Evolutionary conservation across 148 eudicot species (phyloP).

Genomic region (Heliamphora exappendiculata): DNA sequence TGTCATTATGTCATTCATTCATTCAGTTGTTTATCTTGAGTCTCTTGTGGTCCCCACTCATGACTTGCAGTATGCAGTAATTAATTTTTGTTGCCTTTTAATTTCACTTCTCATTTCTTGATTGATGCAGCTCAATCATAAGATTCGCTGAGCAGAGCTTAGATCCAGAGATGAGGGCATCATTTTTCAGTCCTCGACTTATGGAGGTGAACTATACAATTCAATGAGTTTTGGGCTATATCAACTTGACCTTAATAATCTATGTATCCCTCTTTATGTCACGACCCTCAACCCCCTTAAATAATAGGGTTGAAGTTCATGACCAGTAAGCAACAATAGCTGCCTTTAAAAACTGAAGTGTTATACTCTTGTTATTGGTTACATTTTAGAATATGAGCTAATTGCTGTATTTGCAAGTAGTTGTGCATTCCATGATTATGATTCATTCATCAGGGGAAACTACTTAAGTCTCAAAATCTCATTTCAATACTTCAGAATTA

Average conservation of each 20-base stretch:
- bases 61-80: not conserved
- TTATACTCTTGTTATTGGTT: too few relatives aligned
- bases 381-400: too few relatives aligned
- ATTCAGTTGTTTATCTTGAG: not conserved
- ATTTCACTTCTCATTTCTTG: conserved; percentile 9
- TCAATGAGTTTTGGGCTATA: not conserved
- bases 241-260: not conserved
- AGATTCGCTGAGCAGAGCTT: conserved; percentile 77
- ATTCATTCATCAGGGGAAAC: too few relatives aligned
- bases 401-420: too few relatives aligned
- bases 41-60: not conserved
- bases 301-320: too few relatives aligned
- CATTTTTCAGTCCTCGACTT: conserved; percentile 94
- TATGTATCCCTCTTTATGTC: too few relatives aligned
- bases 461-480: too few relatives aligned
- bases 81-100: not conserved
- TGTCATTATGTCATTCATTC: not conserved
- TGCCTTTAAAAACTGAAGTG: too few relatives aligned
- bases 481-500: too few relatives aligned
- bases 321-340: too few relatives aligned
- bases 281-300: too few relatives aligned
- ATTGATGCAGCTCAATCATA: conserved; percentile 64
- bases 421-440: too few relatives aligned
- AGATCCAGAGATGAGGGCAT: conserved; percentile 68
- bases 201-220: conserved; percentile 62